A percentile compares a stretch with the other conserved stretches of the same genome.
phyloP scores from a whole-genome alignment of 805 yeast species.

The Groenewaldozyma tartarivorans region DNA sequence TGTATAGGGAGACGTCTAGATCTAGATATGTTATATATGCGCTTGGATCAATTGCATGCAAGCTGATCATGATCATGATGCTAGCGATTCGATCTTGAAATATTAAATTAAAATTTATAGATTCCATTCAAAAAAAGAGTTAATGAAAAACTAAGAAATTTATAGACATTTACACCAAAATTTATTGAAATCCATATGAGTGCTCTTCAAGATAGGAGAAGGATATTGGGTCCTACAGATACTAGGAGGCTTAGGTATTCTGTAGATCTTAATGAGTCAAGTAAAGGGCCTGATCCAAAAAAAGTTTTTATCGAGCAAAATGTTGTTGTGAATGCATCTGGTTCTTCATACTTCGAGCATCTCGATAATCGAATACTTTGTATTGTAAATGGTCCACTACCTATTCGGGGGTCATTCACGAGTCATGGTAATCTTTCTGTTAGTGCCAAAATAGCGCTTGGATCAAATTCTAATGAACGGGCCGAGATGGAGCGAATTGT shows the following conservation, averaged over 20 bases:
- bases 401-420: conserved; percentile 63
- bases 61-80: too few relatives aligned
- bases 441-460: conserved; percentile 41
- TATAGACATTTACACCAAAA: too few relatives aligned
- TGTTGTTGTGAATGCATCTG: conserved; percentile 60
- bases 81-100: too few relatives aligned
- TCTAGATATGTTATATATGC: too few relatives aligned
- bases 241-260: conserved; percentile 41
- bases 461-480: conserved; percentile 22
- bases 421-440: conserved; percentile 60
- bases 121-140: too few relatives aligned
- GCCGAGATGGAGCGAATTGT: conserved; percentile 33
- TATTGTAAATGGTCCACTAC: conserved; percentile 82
- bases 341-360: conserved; percentile 71
- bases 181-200: conserved; percentile 14
- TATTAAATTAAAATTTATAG: too few relatives aligned
- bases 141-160: too few relatives aligned
- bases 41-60: too few relatives aligned
- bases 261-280: conserved; percentile 18
- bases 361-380: conserved; percentile 53
- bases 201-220: conserved; percentile 56
- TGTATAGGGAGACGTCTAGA: too few relatives aligned
- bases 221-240: conserved; percentile 74
- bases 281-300: conserved; percentile 13
- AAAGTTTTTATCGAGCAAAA: conserved; percentile 53